Percentiles rank a stretch among this genome's conserved stretches.
phyloP scores from a whole-genome alignment of 768 basidiomycete genomes.

The Strobilomyces echinocephalus region DNA sequence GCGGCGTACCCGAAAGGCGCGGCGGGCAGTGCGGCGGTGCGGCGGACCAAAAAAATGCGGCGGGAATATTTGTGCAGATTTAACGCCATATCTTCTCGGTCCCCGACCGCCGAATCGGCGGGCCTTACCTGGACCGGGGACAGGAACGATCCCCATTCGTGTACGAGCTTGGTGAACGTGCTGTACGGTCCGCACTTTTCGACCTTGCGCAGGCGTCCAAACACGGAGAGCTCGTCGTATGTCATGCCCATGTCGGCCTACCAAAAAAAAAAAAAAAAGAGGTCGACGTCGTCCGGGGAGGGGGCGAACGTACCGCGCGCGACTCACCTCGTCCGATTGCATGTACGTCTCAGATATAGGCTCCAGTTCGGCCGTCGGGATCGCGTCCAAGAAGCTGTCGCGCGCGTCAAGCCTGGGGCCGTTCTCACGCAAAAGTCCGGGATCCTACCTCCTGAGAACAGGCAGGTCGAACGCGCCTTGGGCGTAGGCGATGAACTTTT shows the following conservation, averaged over 20 bases:
- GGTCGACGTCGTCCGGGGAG: no score
- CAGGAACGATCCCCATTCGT: conserved; percentile 86
- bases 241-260: conserved; percentile 99
- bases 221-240: conserved; percentile 91
- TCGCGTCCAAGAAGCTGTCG: conserved; percentile 80
- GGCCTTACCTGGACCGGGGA: conserved; percentile 78
- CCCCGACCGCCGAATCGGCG: no score
- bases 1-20: no score
- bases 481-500: conserved; percentile 90
- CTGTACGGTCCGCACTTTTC: conserved; percentile 98
- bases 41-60: no score
- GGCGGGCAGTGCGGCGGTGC: no score
- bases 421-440: not conserved
- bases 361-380: conserved; percentile 94
- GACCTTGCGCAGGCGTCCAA: conserved; percentile 89
- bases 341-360: conserved; percentile 93
- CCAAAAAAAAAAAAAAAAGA: not conserved
- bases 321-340: conserved; percentile 84
- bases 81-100: no score
- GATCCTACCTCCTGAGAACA: conserved; percentile 63
- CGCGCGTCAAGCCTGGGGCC: not conserved
- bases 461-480: conserved; percentile 76
- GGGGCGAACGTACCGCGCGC: no score
- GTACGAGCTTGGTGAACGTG: conserved; percentile 92
- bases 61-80: no score